phyloP scores from a whole-genome alignment of 345 rosid genomes.

The Arabidopsis arenosa region DNA sequence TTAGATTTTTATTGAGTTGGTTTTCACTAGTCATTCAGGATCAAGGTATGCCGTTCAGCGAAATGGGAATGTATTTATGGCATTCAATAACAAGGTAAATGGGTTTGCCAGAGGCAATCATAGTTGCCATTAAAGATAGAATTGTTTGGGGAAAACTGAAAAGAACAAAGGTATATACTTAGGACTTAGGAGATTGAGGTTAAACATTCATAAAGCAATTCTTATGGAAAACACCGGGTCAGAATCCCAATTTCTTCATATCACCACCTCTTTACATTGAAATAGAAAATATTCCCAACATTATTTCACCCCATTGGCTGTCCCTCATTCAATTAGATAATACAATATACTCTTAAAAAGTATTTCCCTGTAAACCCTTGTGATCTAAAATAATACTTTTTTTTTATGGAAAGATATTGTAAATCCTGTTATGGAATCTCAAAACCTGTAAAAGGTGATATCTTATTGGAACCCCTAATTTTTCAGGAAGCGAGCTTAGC shows the following conservation, averaged over 20 bases:
- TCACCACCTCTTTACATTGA: background rate
- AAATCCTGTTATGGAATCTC: background rate
- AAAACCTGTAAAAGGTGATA: conserved; percentile 17
- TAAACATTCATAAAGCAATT: background rate
- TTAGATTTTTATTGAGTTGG: conserved; percentile 38
- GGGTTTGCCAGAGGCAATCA: background rate
- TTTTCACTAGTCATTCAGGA: conserved; percentile 55
- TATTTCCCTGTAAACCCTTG: background rate
- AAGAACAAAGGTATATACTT: background rate
- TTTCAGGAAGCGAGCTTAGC: conserved; percentile 88
- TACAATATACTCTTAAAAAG: background rate
- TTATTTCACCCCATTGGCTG: background rate
- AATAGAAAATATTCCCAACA: background rate
- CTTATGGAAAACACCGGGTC: background rate
- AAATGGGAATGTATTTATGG: conserved; percentile 82
- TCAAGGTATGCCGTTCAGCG: conserved; percentile 96
- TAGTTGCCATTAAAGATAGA: background rate
- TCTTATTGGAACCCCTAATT: conserved; percentile 24
- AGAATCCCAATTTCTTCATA: background rate
- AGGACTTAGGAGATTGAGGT: background rate
- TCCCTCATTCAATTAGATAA: background rate
- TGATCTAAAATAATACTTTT: background rate
- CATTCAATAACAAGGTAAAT: conserved; percentile 95
- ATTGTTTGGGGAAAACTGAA: background rate
- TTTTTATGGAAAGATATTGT: background rate